Conservation (phyloP, 2,329 filamentous ascomycete genomes). For the Fusarium musae region DNA sequence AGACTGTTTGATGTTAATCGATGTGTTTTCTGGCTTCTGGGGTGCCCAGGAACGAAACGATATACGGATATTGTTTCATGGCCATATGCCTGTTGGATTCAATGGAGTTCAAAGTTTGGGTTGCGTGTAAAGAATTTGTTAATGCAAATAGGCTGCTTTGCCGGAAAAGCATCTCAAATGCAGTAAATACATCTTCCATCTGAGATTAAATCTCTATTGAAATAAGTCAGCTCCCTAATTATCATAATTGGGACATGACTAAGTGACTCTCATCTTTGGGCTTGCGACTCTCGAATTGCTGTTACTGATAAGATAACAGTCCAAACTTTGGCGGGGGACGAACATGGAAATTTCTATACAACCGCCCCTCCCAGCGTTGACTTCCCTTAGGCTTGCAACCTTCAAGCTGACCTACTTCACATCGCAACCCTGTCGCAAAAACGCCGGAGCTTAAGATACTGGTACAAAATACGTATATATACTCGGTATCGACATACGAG, state of each 20-base stretch:
- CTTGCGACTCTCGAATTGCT: neutral
- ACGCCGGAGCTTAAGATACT: neutral
- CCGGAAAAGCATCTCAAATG: neutral
- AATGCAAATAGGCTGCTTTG: neutral
- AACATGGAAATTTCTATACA: slow-evolving; percentile 37
- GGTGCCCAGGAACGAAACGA: neutral
- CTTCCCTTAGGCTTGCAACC: neutral
- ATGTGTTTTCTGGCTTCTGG: slow-evolving; percentile 6
- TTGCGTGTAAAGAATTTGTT: neutral
- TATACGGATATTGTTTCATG: neutral
- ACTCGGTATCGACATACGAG: neutral
- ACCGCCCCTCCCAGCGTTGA: slow-evolving; percentile 21
- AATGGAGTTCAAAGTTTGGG: neutral
- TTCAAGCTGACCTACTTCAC: neutral
- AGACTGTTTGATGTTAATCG: slow-evolving; percentile 24
- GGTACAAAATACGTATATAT: neutral
- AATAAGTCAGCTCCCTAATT: neutral
- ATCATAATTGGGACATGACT: neutral
- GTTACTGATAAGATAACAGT: slow-evolving; percentile 37
- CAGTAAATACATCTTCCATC: neutral
- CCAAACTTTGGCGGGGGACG: slow-evolving; percentile 39
- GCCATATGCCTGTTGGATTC: neutral
- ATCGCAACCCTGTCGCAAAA: neutral
- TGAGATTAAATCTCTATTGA: neutral
- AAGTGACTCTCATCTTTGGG: neutral